These are phyloP conservation scores for Piloderma croceum DNA, from an alignment of 768 basidiomycete genomes.

Conservation along the genomic window DNA sequence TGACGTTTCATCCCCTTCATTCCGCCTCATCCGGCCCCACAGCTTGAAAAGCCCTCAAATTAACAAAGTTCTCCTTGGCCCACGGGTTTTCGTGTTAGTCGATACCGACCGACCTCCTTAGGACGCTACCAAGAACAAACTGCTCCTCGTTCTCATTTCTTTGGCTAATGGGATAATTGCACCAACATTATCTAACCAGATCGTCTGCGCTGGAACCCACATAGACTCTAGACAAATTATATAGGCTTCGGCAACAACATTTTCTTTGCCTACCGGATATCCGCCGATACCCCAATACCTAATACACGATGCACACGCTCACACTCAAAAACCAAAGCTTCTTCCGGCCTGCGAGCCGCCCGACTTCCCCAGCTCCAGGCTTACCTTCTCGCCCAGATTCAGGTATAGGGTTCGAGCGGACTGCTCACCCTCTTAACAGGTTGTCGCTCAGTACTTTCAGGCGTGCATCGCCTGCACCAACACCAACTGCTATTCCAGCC, in stretches of 20 bases:
- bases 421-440: slow-evolving; percentile 49
- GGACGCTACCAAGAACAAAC: slow-evolving; percentile 24
- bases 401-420: slow-evolving; percentile 35
- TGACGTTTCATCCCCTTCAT: neutral
- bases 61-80: slow-evolving; percentile 56
- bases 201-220: too few relatives aligned
- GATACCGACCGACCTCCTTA: slow-evolving; percentile 80
- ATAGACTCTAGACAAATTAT: too few relatives aligned
- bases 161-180: slow-evolving; percentile 51
- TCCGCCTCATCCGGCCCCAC: too few relatives aligned
- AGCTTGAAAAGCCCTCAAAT: slow-evolving; percentile 22
- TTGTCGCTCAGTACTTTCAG: slow-evolving; percentile 56
- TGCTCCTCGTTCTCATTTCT: slow-evolving; percentile 6
- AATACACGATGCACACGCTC: slow-evolving; percentile 54
- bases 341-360: slow-evolving; percentile 58
- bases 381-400: slow-evolving; percentile 28
- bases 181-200: slow-evolving; percentile 12
- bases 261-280: slow-evolving; percentile 19
- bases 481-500: slow-evolving; percentile 27
- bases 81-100: slow-evolving; percentile 49
- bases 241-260: slow-evolving; percentile 29
- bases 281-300: slow-evolving; percentile 19
- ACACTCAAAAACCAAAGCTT: slow-evolving; percentile 63
- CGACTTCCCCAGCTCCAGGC: slow-evolving; percentile 52
- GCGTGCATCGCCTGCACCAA: slow-evolving; percentile 46